Conservation (phyloP, 495 filamentous ascomycete species). For the Neurospora sp. region DNA sequence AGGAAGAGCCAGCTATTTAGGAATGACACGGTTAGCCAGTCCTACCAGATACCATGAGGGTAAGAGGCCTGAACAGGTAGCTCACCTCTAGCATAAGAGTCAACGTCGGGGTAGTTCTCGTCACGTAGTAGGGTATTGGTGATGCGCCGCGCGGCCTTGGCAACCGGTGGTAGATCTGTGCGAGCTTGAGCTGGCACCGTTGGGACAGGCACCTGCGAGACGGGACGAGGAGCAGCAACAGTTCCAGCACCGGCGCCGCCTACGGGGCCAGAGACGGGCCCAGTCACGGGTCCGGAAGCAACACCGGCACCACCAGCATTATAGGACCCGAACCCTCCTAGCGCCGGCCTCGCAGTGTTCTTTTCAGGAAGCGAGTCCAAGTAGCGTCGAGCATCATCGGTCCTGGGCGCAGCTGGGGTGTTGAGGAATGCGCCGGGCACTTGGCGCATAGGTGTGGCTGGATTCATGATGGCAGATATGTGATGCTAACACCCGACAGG, state of each 20-base stretch:
- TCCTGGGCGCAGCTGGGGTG: constrained; percentile 48
- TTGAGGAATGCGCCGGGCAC: constrained; percentile 66
- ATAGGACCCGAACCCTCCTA: background rate
- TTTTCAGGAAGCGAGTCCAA: constrained; percentile 19
- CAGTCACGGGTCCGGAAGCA: background rate
- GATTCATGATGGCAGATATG: constrained; percentile 45
- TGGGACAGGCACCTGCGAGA: constrained; percentile 1
- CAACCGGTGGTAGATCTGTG: constrained; percentile 45
- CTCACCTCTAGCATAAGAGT: constrained; percentile 82
- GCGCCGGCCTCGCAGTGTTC: background rate
- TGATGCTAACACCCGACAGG: background rate
- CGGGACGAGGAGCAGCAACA: background rate
- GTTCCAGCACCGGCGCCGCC: background rate
- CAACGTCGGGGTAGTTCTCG: constrained; percentile 76
- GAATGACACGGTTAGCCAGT: constrained; percentile 4
- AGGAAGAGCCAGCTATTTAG: constrained; percentile 59
- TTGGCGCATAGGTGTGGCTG: constrained; percentile 54
- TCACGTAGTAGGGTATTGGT: constrained; percentile 68
- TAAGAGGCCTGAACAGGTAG: background rate
- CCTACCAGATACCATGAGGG: background rate
- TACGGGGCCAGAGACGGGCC: background rate
- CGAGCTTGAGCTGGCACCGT: constrained; percentile 2
- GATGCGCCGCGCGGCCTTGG: constrained; percentile 74
- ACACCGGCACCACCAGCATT: background rate
- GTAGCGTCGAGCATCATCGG: constrained; percentile 28